These are phyloP conservation scores for Solanum chacoense DNA, from an alignment of 305 asterid genomes.

Conservation along the genomic window DNA sequence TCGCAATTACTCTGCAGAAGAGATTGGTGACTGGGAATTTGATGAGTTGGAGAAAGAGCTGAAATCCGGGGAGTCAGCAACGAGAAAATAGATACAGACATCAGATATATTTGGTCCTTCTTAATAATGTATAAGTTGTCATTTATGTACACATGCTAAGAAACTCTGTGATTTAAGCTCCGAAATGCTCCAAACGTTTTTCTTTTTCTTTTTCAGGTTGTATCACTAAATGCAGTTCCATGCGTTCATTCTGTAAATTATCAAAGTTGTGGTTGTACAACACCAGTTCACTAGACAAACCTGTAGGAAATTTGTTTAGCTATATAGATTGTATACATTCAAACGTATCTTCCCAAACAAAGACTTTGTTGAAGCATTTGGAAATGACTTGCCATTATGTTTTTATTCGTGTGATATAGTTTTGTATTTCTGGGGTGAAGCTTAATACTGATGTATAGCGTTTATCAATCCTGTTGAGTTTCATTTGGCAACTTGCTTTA, in stretches of 20 bases:
- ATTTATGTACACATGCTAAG: background rate
- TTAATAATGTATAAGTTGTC: conserved; percentile 2
- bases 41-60: conserved; percentile 89
- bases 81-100: conserved; percentile 19
- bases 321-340: background rate
- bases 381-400: background rate
- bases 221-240: background rate
- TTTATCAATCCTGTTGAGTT: background rate
- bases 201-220: background rate
- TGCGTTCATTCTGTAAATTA: background rate
- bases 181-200: background rate
- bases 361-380: background rate
- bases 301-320: background rate
- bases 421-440: background rate
- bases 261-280: background rate
- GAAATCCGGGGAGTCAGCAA: conserved; percentile 35
- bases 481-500: background rate
- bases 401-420: background rate
- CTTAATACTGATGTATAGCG: background rate
- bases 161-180: background rate
- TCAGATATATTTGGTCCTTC: conserved; percentile 9
- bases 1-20: conserved; percentile 61
- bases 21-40: conserved; percentile 87
- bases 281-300: background rate
- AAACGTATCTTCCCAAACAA: background rate